Evolutionary conservation across 2,329 filamentous ascomycete species (phyloP).

Genomic region (Trichoderma sp.): DNA sequence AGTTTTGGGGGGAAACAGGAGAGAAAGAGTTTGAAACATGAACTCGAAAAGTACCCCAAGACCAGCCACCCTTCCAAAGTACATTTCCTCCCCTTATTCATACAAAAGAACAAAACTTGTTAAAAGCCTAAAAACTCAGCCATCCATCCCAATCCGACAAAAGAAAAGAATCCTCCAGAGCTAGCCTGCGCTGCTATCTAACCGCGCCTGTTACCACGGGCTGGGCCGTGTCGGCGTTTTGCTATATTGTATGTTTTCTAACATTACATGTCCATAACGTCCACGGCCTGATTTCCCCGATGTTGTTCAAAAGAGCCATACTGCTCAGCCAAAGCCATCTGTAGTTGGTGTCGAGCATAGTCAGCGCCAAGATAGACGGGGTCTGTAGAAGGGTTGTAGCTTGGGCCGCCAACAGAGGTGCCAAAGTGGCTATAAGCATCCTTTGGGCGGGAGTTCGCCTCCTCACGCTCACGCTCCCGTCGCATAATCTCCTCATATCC

Average conservation of each 20-base stretch:
- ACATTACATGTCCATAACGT: conserved; percentile 48
- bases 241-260: conserved; percentile 18
- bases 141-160: background rate
- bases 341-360: conserved; percentile 48
- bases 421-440: conserved; percentile 47
- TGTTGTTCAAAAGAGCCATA: conserved; percentile 61
- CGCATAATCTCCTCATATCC: conserved; percentile 73
- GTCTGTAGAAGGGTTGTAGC: conserved; percentile 60
- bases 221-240: conserved; percentile 10
- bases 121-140: background rate
- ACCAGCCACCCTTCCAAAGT: background rate
- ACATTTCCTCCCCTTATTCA: background rate
- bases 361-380: conserved; percentile 61
- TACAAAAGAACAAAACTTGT: background rate
- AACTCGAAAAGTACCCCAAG: background rate
- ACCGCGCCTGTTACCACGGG: background rate
- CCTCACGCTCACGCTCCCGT: conserved; percentile 56
- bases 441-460: conserved; percentile 36
- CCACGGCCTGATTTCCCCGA: conserved; percentile 44
- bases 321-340: conserved; percentile 64
- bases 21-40: conserved; percentile 10
- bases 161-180: background rate
- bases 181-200: conserved; percentile 9
- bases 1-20: background rate
- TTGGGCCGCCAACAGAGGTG: conserved; percentile 36